These are phyloP conservation scores for Bacterosira constricta DNA, from an alignment of 108 stramenopile species.

Conservation along the genomic window DNA sequence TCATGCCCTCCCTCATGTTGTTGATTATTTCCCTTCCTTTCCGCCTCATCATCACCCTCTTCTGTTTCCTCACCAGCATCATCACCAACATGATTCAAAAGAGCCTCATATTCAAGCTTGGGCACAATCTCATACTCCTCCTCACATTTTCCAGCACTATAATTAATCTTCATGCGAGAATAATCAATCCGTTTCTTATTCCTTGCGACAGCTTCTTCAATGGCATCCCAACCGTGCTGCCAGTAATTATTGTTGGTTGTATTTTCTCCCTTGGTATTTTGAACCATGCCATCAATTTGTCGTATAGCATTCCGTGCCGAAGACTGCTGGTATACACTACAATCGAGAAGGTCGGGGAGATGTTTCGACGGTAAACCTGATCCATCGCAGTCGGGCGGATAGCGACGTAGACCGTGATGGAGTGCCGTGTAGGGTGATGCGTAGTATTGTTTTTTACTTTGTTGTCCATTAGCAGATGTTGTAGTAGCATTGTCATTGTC, in stretches of 20 bases:
- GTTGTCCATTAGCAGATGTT: not conserved
- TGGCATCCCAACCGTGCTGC: constrained; percentile 44
- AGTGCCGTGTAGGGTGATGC: constrained; percentile 21
- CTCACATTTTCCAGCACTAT: not conserved
- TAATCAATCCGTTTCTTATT: constrained; percentile 26
- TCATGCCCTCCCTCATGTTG: not conserved
- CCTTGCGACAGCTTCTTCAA: constrained; percentile 32
- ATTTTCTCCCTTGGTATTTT: not conserved
- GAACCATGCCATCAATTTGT: constrained; percentile 29
- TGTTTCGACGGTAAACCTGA: constrained; percentile 19
- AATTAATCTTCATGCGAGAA: constrained; percentile 8
- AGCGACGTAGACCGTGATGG: constrained; percentile 17
- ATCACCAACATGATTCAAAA: no score
- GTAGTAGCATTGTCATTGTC: not conserved
- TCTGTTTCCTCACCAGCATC: not conserved
- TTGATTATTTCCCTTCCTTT: not conserved
- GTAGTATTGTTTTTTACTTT: not conserved
- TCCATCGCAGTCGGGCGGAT: constrained; percentile 38
- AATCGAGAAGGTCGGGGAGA: not conserved
- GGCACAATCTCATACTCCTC: constrained; percentile 25
- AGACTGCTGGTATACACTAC: not conserved
- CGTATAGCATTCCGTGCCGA: constrained; percentile 34
- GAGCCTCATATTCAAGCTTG: not conserved
- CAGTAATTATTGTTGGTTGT: no score
- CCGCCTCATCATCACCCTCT: not conserved